Evolutionary conservation across 331 rosid species (phyloP).

Genomic region (Stylosanthes scabra): DNA sequence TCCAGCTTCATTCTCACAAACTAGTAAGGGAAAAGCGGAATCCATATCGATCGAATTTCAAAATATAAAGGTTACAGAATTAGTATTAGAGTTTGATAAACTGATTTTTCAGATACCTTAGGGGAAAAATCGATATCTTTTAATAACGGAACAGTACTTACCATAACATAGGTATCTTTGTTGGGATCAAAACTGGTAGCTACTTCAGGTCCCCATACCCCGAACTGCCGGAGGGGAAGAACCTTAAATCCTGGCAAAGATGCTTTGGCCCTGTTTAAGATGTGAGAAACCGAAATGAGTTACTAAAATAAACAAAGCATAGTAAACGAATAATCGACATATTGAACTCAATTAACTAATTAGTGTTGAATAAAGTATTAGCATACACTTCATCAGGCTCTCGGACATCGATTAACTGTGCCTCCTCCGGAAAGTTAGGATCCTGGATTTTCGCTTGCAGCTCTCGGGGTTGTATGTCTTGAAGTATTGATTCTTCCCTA

Average conservation of each 20-base stretch:
- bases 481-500: constrained; percentile 79
- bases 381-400: constrained; percentile 98
- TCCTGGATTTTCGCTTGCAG: constrained; percentile 73
- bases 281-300: constrained; percentile 30
- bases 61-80: not conserved
- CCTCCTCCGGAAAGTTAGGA: constrained; percentile 74
- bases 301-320: constrained; percentile 21
- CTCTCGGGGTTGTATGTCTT: constrained; percentile 78
- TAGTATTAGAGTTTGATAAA: not conserved
- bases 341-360: constrained; percentile 12
- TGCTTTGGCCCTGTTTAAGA: constrained; percentile 72
- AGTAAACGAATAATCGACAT: constrained; percentile 14
- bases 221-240: constrained; percentile 91
- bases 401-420: constrained; percentile 88
- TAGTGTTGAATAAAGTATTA: constrained; percentile 42
- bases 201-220: constrained; percentile 93
- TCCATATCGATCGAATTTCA: not conserved
- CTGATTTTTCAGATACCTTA: not conserved
- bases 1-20: constrained; percentile 18
- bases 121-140: not conserved
- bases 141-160: constrained; percentile 38
- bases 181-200: constrained; percentile 67
- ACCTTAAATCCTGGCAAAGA: constrained; percentile 84
- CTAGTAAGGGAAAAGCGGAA: not conserved
- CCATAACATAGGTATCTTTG: constrained; percentile 88